Evolutionary conservation across 305 asterid species (phyloP).

Genomic region (Stenogyne calaminthoides): DNA sequence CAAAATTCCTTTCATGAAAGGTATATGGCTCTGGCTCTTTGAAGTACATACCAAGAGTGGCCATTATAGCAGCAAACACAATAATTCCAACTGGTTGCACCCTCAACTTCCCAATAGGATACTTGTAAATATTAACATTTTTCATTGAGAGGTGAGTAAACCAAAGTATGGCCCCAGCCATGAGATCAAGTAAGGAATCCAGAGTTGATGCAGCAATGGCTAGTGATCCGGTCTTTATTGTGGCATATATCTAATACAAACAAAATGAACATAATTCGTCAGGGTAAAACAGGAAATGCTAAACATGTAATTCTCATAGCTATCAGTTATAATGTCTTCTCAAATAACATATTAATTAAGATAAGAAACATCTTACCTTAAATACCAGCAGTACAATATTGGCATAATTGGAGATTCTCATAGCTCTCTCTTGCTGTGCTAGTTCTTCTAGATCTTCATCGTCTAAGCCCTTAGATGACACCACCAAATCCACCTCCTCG

Average conservation of each 20-base stretch:
- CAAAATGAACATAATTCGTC: constrained; percentile 9
- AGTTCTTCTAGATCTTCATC: constrained; percentile 66
- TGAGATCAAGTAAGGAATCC: constrained; percentile 83
- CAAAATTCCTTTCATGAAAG: constrained; percentile 1
- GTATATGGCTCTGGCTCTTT: background rate
- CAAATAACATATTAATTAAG: background rate
- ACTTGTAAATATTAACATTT: constrained; percentile 67
- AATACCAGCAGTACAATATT: constrained; percentile 65
- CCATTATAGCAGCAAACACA: constrained; percentile 84
- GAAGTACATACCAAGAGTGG: constrained; percentile 69
- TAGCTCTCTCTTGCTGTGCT: constrained; percentile 74
- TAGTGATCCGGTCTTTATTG: constrained; percentile 67
- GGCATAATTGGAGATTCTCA: constrained; percentile 78
- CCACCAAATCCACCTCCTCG: constrained; percentile 62
- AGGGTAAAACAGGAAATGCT: background rate
- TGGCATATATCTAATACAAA: constrained; percentile 57
- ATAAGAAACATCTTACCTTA: constrained; percentile 49
- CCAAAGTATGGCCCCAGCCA: constrained; percentile 94
- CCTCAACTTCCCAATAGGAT: constrained; percentile 86
- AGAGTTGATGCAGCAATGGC: constrained; percentile 91
- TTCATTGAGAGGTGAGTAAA: constrained; percentile 75
- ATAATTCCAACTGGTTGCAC: constrained; percentile 90
- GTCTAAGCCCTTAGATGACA: constrained; percentile 44
- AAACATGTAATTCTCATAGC: background rate
- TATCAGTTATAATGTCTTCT: background rate